A percentile compares a stretch with the other conserved stretches of the same genome.
Conservation (phyloP, 345 rosid genomes). For the Salix arbutifolia region DNA sequence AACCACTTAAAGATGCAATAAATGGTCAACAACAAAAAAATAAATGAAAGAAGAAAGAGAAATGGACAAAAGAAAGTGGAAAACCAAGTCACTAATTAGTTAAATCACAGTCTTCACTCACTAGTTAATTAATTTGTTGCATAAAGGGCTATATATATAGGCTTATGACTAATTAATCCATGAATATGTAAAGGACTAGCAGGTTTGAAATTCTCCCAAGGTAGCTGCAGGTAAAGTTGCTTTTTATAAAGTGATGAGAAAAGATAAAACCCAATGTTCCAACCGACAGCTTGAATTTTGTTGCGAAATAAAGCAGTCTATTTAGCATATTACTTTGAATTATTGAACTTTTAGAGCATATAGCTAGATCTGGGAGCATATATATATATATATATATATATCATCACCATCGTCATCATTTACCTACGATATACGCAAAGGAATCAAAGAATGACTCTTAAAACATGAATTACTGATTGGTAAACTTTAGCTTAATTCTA, state of each 20-base stretch:
- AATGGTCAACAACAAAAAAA: constrained; percentile 3
- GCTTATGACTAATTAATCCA: not conserved
- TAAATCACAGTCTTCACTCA: not conserved
- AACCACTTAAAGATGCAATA: constrained; percentile 1
- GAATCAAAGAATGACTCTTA: not conserved
- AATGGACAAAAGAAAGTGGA: not conserved
- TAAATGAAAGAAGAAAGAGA: constrained; percentile 2
- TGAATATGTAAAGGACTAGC: not conserved
- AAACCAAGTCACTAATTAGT: not conserved
- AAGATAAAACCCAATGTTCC: not conserved
- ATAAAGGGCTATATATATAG: not conserved
- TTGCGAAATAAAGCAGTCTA: not conserved
- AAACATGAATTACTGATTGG: not conserved
- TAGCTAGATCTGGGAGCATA: not conserved
- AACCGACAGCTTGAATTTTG: constrained; percentile 13
- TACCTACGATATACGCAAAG: not conserved
- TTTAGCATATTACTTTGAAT: constrained; percentile 10
- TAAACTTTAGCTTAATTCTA: not conserved
- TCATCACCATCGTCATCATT: not conserved
- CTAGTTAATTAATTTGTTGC: not conserved
- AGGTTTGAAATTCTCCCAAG: constrained; percentile 1
- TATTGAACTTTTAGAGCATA: not conserved
- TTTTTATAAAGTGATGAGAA: constrained; percentile 9
- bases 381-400: not conserved
- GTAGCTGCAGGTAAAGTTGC: constrained; percentile 12